These are phyloP conservation scores for Isatis lusitanica DNA, from an alignment of 441 rosid genomes.

Conservation along the genomic window DNA sequence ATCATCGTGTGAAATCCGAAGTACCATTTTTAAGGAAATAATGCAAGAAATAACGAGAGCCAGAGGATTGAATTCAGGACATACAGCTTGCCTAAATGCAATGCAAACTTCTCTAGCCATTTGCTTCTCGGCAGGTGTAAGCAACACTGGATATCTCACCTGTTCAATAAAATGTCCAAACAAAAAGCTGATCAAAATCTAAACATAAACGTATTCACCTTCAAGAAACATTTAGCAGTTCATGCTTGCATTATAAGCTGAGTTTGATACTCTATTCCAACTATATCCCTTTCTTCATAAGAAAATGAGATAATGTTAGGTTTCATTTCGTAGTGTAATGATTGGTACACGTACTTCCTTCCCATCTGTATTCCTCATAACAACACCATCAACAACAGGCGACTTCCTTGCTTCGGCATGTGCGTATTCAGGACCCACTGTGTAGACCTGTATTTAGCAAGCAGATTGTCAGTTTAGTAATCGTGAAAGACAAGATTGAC, in stretches of 20 bases:
- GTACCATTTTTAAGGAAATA: neutral
- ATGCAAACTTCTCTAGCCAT: conserved; percentile 98
- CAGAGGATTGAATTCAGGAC: conserved; percentile 32
- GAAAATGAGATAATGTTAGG: neutral
- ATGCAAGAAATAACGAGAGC: conserved; percentile 13
- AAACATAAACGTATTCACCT: neutral
- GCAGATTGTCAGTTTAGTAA: conserved; percentile 24
- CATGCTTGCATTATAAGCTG: conserved; percentile 14
- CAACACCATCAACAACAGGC: conserved; percentile 99
- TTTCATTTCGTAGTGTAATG: neutral
- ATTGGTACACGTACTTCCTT: conserved; percentile 68
- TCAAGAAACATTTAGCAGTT: neutral
- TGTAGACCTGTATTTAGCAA: conserved; percentile 72
- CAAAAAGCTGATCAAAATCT: conserved; percentile 7
- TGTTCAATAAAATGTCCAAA: conserved; percentile 41
- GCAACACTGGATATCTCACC: conserved; percentile 98
- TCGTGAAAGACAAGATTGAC: conserved; percentile 9
- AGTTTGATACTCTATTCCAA: neutral
- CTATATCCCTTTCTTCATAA: neutral
- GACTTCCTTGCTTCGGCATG: conserved; percentile 99
- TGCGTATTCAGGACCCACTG: conserved; percentile 99
- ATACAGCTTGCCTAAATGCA: conserved; percentile 96
- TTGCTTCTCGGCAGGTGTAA: conserved; percentile 98
- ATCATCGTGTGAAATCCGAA: neutral
- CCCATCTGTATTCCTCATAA: conserved; percentile 98